A percentile compares a stretch with the other conserved stretches of the same genome.
Conservation (phyloP, 768 basidiomycete species). For the Naematelia aurantialba region DNA sequence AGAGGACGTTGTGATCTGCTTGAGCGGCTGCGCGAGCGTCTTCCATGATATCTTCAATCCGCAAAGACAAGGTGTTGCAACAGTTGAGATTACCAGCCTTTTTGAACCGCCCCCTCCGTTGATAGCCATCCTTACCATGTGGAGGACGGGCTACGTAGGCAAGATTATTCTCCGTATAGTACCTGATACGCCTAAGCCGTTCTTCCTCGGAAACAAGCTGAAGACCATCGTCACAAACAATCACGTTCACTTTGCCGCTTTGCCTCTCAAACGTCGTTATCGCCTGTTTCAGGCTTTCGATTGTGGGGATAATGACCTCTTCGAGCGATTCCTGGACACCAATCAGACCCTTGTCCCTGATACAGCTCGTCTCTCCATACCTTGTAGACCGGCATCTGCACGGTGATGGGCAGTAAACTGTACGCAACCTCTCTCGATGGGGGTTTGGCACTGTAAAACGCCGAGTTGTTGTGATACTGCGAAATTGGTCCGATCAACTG, state of each 20-base stretch:
- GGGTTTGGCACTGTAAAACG: conserved; percentile 62
- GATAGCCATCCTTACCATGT: conserved; percentile 67
- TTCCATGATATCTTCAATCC: conserved; percentile 57
- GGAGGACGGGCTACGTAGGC: conserved; percentile 79
- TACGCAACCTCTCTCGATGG: conserved; percentile 38
- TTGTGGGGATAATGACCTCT: conserved; percentile 56
- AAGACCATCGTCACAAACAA: conserved; percentile 79
- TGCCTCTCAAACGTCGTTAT: conserved; percentile 86
- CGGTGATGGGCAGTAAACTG: too few species aligned
- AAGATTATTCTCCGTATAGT: conserved; percentile 68
- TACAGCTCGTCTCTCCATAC: too few species aligned
- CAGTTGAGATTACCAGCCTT: conserved; percentile 77
- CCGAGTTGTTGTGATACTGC: conserved; percentile 78
- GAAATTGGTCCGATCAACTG: conserved; percentile 69
- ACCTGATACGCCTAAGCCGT: conserved; percentile 63
- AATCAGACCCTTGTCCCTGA: too few species aligned
- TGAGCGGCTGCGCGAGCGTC: conserved; percentile 57
- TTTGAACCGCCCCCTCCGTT: conserved; percentile 85
- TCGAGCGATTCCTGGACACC: conserved; percentile 55
- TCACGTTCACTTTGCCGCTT: conserved; percentile 73
- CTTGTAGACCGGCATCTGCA: conserved; percentile 68
- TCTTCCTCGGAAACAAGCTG: conserved; percentile 65
- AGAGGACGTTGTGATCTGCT: conserved; percentile 56
- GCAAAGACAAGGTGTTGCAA: conserved; percentile 65
- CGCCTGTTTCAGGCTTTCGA: conserved; percentile 73